A percentile compares a stretch with the other conserved stretches of the same genome.
These are phyloP conservation scores for Hordeum marinum DNA, from an alignment of 176 grass and related monocot species.

Conservation along the genomic window DNA sequence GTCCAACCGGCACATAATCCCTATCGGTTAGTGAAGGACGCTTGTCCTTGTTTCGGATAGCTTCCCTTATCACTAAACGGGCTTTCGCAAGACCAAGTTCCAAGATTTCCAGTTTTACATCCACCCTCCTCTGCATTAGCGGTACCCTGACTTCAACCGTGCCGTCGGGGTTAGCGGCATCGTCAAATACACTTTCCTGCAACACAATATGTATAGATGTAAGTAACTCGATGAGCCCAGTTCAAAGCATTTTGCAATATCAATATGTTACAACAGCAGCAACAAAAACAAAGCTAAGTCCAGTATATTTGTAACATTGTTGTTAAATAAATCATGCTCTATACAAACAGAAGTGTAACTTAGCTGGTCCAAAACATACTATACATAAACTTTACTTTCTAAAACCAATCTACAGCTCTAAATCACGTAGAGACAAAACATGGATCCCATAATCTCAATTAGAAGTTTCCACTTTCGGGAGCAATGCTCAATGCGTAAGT, in stretches of 20 bases:
- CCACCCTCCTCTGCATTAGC: neutral
- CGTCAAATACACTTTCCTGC: conserved; percentile 6
- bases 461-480: neutral
- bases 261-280: neutral
- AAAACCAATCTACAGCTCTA: neutral
- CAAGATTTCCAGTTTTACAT: too few species aligned
- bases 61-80: too few species aligned
- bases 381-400: neutral
- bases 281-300: too few species aligned
- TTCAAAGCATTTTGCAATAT: neutral
- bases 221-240: neutral
- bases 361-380: too few species aligned
- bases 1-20: too few species aligned
- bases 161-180: neutral
- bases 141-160: neutral
- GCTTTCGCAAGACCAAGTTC: too few species aligned
- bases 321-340: neutral
- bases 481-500: neutral
- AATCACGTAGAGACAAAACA: neutral
- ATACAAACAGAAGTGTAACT: neutral
- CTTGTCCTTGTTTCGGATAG: too few species aligned
- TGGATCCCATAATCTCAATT: neutral
- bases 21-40: too few species aligned
- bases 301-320: too few species aligned
- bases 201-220: neutral